Evolutionary conservation across 1,139 yeast genomes (phyloP).

Genomic region (Saccharomyces hybrid): DNA sequence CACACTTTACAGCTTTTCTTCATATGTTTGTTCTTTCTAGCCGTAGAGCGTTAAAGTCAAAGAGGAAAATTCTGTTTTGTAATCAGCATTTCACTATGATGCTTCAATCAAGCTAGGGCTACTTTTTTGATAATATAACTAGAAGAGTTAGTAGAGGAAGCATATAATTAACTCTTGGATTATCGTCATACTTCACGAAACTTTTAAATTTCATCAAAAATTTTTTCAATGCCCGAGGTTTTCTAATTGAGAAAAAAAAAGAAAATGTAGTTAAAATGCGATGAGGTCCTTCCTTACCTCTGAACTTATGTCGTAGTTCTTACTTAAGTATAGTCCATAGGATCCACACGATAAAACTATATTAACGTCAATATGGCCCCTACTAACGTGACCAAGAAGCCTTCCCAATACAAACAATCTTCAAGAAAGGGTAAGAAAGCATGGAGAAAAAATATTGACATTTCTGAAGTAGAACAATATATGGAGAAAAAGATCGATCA

Average conservation of each 20-base stretch:
- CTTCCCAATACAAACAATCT: constrained; percentile 49
- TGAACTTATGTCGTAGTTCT: not conserved
- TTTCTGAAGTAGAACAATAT: constrained; percentile 66
- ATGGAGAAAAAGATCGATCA: constrained; percentile 64
- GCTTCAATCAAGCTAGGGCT: too few species aligned
- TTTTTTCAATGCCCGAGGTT: not conserved
- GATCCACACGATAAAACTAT: not conserved
- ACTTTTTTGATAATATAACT: too few species aligned
- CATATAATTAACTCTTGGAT: too few species aligned
- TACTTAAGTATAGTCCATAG: not conserved
- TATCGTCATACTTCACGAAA: not conserved
- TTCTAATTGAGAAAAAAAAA: not conserved
- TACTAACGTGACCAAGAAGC: constrained; percentile 26
- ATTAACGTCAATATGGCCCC: constrained; percentile 16
- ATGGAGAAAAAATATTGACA: constrained; percentile 92
- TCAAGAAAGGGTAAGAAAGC: constrained; percentile 91
- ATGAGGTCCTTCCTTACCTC: not conserved
- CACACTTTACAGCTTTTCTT: not conserved
- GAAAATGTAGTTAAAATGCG: not conserved
- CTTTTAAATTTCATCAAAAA: not conserved
- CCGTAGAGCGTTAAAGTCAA: too few species aligned
- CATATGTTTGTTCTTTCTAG: too few species aligned
- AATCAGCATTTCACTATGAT: not conserved
- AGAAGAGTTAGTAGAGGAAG: too few species aligned
- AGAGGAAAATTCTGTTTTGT: not conserved